Evolutionary conservation across 805 yeast species (phyloP), one percentile per base, ranked within the genome.

Genomic region (Candida namnaoensis): DNA sequence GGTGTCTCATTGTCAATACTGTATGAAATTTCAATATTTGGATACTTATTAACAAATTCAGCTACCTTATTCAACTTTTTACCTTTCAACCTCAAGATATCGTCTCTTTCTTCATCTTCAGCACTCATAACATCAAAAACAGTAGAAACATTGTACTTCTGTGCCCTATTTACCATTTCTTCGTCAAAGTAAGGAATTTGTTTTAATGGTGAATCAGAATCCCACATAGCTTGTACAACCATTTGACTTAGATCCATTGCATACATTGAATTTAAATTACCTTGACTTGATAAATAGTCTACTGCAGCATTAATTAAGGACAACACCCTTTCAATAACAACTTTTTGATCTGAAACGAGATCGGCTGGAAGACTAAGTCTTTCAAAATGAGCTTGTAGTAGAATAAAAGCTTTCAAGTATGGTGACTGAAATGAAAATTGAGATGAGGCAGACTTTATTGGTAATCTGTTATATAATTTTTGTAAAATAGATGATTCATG

Each of bases 181-280:
- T 60, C 70, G 37, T 66, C 66, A 41, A 88, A 76, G 50, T 66
- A 72, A 2, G 99, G 99, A 32, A 91, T 68, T 60, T 91, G 99
- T 51, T 74, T 76, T 53, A 91, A 69, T 2, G 93, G 82, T 38
- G 76, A 75, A 42, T 85, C 95, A 7, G 78, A 68, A 48, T 78
- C 85, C 95, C 96, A 88, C 25, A 85, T 66, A 1, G 84, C 95
- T 58, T 91, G 98, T 1, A 82, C 76, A 7, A 87, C 62, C 95
- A 88, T 85, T 56, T 93, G 99, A 2, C 84, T 73, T 40, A 88
- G 56, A 56, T 93, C 97, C 85, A 93, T 85, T 0, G 87, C 91
- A 37, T 74, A 71, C 48, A 87, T 69, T 0, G 95, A 88, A 57
- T 79, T 83, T 52, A 90, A 62, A 48, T 73, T 68, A 0, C 97